These are phyloP conservation scores for Chaetoceros muelleri DNA, from an alignment of 108 stramenopile genomes.

Conservation along the genomic window DNA sequence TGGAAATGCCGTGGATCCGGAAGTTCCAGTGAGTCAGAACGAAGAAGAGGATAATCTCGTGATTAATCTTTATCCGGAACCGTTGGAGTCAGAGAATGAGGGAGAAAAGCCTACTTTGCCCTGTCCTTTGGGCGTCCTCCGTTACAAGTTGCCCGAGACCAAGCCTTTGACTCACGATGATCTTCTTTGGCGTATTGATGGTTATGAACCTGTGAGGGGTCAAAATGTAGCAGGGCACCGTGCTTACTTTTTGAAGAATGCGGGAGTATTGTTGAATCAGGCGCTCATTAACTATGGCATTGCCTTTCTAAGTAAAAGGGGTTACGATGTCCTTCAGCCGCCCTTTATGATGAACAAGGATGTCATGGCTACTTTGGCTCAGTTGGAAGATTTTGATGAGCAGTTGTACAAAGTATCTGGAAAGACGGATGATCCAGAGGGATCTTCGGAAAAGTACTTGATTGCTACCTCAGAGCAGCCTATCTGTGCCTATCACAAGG, in stretches of 20 bases:
- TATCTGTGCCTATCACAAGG: slow-evolving; percentile 96
- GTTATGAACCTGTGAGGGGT: slow-evolving; percentile 96
- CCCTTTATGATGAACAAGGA: slow-evolving; percentile 99
- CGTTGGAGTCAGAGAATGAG: slow-evolving; percentile 48
- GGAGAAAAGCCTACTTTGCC: slow-evolving; percentile 49
- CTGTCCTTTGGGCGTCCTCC: slow-evolving; percentile 31
- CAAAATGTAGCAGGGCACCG: slow-evolving; percentile 93
- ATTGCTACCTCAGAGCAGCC: slow-evolving; percentile 99
- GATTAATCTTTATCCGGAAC: slow-evolving; percentile 55
- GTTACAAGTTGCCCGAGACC: slow-evolving; percentile 67
- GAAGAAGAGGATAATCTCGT: slow-evolving; percentile 94
- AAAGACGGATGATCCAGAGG: slow-evolving; percentile 86
- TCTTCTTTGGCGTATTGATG: slow-evolving; percentile 92
- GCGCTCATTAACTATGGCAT: slow-evolving; percentile 98
- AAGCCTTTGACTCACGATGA: slow-evolving; percentile 95
- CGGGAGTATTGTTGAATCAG: slow-evolving; percentile 94
- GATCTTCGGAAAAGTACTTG: slow-evolving; percentile 90
- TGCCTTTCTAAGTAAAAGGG: slow-evolving; percentile 82
- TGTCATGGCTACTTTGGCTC: slow-evolving; percentile 98
- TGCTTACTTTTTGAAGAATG: slow-evolving; percentile 97
- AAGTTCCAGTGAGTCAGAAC: slow-evolving; percentile 87
- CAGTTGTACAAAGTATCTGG: slow-evolving; percentile 97
- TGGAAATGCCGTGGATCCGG: slow-evolving; percentile 95
- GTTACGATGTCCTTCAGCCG: slow-evolving; percentile 94
- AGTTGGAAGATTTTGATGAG: slow-evolving; percentile 99